Conservation (phyloP, 208 protist species). For the Trypanosoma cruzi region DNA sequence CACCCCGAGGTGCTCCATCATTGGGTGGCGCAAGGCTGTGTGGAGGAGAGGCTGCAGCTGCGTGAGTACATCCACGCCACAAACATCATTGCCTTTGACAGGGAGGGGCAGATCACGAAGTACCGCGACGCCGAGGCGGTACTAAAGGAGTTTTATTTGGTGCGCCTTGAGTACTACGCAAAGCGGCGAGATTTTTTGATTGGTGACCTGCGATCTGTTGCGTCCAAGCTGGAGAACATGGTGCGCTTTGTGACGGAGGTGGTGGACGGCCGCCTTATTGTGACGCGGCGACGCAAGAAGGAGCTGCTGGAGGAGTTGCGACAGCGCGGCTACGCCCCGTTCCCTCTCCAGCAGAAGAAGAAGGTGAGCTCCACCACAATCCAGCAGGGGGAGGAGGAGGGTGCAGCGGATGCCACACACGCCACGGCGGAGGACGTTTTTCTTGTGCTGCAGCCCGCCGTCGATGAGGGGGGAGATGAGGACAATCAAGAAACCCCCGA, state of each 20-base stretch:
- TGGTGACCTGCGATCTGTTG: slow-evolving; percentile 77
- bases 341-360: slow-evolving; percentile 82
- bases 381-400: slow-evolving; percentile 56
- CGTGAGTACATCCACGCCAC: slow-evolving; percentile 84
- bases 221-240: slow-evolving; percentile 97
- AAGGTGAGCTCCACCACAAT: slow-evolving; percentile 83
- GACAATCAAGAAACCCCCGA: slow-evolving; percentile 51
- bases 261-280: slow-evolving; percentile 92
- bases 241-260: slow-evolving; percentile 98
- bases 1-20: slow-evolving; percentile 88
- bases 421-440: neutral
- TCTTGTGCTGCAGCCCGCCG: neutral
- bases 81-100: slow-evolving; percentile 99
- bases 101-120: slow-evolving; percentile 94
- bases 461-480: slow-evolving; percentile 1
- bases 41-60: slow-evolving; percentile 95
- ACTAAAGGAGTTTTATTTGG: slow-evolving; percentile 96
- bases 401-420: slow-evolving; percentile 9
- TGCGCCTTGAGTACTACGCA: slow-evolving; percentile 97
- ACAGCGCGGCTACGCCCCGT: slow-evolving; percentile 86
- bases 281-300: slow-evolving; percentile 92
- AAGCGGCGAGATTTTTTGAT: slow-evolving; percentile 96
- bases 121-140: slow-evolving; percentile 95
- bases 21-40: slow-evolving; percentile 69
- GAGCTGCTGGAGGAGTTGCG: slow-evolving; percentile 95